These are phyloP conservation scores for Coemansia sp. DNA, from an alignment of 192 early-diverging fungal species.

Conservation along the genomic window DNA sequence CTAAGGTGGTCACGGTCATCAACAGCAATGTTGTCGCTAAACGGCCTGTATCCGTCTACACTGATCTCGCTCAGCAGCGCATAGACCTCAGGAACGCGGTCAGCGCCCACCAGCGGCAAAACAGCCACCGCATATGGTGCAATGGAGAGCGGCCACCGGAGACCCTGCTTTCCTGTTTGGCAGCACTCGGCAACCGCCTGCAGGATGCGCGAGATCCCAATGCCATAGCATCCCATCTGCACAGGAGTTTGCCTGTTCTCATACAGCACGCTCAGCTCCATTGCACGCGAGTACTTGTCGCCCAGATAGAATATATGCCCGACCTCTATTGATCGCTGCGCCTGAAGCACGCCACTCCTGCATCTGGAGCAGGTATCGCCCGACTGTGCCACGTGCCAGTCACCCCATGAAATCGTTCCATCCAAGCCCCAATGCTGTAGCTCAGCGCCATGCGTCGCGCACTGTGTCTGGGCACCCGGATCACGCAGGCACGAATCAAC, in stretches of 20 bases:
- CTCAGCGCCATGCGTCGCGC: neutral
- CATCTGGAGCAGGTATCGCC: conserved; percentile 40
- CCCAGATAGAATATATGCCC: conserved; percentile 90
- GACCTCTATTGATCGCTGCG: conserved; percentile 70
- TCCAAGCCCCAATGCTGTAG: neutral
- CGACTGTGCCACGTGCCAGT: conserved; percentile 39
- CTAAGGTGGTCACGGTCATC: conserved; percentile 70
- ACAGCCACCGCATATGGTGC: conserved; percentile 76
- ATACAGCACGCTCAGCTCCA: conserved; percentile 62
- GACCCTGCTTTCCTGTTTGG: conserved; percentile 56
- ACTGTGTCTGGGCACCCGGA: neutral
- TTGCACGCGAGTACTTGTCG: conserved; percentile 76
- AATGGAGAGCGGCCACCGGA: conserved; percentile 79
- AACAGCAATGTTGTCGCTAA: conserved; percentile 60
- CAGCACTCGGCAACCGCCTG: conserved; percentile 77
- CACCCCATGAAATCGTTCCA: conserved; percentile 7
- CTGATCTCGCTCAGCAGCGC: neutral
- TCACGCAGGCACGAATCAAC: conserved; percentile 5
- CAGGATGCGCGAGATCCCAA: conserved; percentile 81
- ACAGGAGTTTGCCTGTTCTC: conserved; percentile 50
- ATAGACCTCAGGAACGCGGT: conserved; percentile 19
- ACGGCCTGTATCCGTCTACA: conserved; percentile 13
- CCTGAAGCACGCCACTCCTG: conserved; percentile 14
- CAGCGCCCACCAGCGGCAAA: conserved; percentile 54
- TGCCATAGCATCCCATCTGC: conserved; percentile 91